Conservation (phyloP, 2,329 filamentous ascomycete species). For the Ustulina deusta region DNA sequence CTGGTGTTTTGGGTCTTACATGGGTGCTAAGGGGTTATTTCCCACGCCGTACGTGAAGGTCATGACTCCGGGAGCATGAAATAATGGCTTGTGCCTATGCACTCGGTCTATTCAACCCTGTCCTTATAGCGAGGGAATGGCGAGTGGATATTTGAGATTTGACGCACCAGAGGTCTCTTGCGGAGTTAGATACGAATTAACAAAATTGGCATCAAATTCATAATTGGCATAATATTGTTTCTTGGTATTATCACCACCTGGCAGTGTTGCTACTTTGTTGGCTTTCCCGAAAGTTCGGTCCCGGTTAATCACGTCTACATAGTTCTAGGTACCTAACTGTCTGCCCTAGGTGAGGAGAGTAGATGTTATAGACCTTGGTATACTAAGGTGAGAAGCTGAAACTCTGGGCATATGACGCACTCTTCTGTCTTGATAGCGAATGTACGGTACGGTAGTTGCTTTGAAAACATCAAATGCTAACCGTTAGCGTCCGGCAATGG, state of each 20-base stretch:
- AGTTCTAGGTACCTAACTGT: too few species aligned
- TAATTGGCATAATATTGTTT: not conserved
- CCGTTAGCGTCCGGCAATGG: slow-evolving; percentile 38
- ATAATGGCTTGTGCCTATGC: not conserved
- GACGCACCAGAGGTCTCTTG: not conserved
- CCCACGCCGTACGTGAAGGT: slow-evolving; percentile 79
- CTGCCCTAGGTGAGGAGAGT: not conserved
- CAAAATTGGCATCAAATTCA: not conserved
- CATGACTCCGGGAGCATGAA: slow-evolving; percentile 45
- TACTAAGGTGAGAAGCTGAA: not conserved
- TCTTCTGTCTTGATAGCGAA: too few species aligned
- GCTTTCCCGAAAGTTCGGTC: not conserved
- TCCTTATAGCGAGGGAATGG: not conserved
- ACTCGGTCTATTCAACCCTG: not conserved
- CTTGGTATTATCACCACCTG: not conserved
- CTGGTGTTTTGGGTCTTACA: slow-evolving; percentile 90
- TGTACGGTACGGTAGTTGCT: too few species aligned
- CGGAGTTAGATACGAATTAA: not conserved
- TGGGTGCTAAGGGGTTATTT: slow-evolving; percentile 82
- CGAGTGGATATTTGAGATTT: not conserved
- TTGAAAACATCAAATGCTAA: not conserved
- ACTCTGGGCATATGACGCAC: too few species aligned
- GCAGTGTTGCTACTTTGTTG: not conserved
- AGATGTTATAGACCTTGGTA: not conserved
- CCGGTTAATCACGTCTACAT: not conserved